Evolutionary conservation across 73 alveolate genomes (phyloP), one percentile per base, ranked within the genome.

Genomic region (Symbiodinium pilosum): DNA sequence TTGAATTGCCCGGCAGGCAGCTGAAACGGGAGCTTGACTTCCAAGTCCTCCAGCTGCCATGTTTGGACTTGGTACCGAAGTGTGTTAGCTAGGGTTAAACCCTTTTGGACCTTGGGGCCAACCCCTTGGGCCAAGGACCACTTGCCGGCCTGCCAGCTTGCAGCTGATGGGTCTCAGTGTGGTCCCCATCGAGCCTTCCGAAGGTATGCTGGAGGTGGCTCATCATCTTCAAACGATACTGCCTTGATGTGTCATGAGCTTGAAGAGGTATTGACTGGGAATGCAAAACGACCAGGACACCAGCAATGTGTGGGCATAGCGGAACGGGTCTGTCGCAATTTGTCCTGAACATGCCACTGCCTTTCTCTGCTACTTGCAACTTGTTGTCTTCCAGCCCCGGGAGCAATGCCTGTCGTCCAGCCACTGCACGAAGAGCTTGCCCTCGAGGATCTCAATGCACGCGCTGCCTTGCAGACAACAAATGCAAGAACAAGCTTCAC

Each of bases 71-170:
- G 21, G 38, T 64, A 47, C 77, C 32, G 81, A 64, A 4, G 41
- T 5, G 38, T 64, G 8, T 38, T 21, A 36, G 16, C 36, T 18
- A 64, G 38, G 38, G 21, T 43, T 89, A n/a, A n/a, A n/a, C n/a
- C n/a, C n/a, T n/a, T n/a, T n/a, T n/a, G n/a, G n/a, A n/a, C 95
- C 95, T 89, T 89, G 75, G 95, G 95, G 16, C 95, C 95, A 24
- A 89, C 95, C 51, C 95, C 95, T 64, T 89, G 95, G 75, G 95
- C 95, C 75, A 89, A 56, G 26, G 87, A 64, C 95, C 95, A 89
- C 56, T 89, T 89, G 39, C 95, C 95, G 2, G 95, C 95, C 95
- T 89, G 81, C 38, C 73, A 18, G 3, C 12, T 26, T 47, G 64
- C 64, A 47, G 7, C 34, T 2, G 1, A 24, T 2, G 68, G 12